Evolutionary conservation across 345 rosid genomes (phyloP), one percentile per base, ranked within the genome.

Genomic region (Hevea brasiliensis): DNA sequence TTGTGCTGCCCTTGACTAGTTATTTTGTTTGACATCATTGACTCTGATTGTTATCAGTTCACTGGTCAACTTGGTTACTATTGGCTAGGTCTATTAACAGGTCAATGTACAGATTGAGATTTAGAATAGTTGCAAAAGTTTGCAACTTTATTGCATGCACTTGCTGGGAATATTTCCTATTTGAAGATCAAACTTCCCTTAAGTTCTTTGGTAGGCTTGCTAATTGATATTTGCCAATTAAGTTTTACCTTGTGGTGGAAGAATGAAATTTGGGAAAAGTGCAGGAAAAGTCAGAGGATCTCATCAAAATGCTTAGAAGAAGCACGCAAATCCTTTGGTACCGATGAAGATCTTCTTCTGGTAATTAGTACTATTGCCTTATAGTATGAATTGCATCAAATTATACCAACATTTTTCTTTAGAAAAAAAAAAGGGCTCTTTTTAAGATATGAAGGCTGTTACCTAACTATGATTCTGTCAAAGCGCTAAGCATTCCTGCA

Each of bases 271-370:
- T 26, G 23, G 17, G 41, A 50, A 32, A 35, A 74, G 35, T 40
- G 53, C 68, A 68, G 78, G 29, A 48, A 60, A 68, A 35, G 17
- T 68, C 68, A 60, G 54, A 67, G 78, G 81, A 72, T 92, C 67
- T 83, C 99, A 50, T 86, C 94, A 56, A 88, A 85, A 71, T 85
- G 88, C 74, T 80, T 89, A 1, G 92, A 88, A 78, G 90, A 89
- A 80, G 96, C 96, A 32, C 73, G 68, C 42, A 50, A 74, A 74
- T 74, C 72, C 67, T 74, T 60, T 53, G 79, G 79, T 37, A 55
- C 74, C 12, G 74, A 76, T 44, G 79, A 70, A 55, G 79, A 76
- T 70, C 70, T 63, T 56, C 79, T 76, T 29, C 69, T 76, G 74
- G 74, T 76, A 62, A 1, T n/a, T 67, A 54, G 42, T 50, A 23